These are phyloP conservation scores for Metarhizium robertsii DNA, from an alignment of 2,329 filamentous ascomycete species.

Conservation along the genomic window DNA sequence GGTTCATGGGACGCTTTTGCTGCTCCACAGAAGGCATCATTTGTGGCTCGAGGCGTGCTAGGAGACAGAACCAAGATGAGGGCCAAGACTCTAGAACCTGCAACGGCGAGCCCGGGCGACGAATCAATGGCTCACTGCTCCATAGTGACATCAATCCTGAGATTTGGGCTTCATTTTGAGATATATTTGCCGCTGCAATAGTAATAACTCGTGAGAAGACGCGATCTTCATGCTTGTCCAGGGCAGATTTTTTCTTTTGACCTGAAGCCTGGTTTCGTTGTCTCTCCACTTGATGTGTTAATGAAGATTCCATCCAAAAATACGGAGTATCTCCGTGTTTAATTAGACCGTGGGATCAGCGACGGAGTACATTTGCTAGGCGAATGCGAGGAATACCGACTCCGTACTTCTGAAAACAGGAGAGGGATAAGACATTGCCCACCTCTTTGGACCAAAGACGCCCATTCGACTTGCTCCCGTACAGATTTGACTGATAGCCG, in stretches of 20 bases:
- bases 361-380: background rate
- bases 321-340: background rate
- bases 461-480: too few relatives aligned
- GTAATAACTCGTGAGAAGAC: too few relatives aligned
- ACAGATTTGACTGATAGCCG: background rate
- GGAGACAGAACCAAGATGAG: background rate
- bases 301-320: background rate
- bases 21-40: background rate
- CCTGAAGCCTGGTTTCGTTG: too few relatives aligned
- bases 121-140: too few relatives aligned
- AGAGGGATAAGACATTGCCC: too few relatives aligned
- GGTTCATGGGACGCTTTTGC: too few relatives aligned
- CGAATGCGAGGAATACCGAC: background rate
- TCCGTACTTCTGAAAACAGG: too few relatives aligned
- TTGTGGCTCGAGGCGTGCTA: background rate
- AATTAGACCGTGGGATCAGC: conserved; percentile 1
- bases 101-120: background rate
- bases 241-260: too few relatives aligned
- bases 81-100: background rate
- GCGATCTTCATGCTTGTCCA: too few relatives aligned
- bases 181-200: background rate
- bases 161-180: background rate
- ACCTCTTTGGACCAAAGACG: too few relatives aligned
- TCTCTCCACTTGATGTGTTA: background rate
- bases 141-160: background rate